Conservation (phyloP, 139 green algal species). For the Tetraselmis chui region DNA sequence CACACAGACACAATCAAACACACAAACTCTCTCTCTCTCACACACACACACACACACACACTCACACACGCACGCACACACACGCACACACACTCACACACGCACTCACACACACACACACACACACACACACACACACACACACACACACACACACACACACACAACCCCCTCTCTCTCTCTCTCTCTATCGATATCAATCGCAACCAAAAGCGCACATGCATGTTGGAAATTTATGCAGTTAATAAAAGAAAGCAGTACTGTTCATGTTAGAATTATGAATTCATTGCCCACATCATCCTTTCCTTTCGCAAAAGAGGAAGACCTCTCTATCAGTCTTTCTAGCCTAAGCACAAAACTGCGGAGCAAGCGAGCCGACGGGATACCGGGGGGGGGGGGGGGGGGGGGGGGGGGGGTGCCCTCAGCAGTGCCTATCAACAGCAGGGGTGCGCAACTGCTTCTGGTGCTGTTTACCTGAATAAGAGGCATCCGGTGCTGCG, state of each 20-base stretch:
- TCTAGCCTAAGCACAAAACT: not conserved
- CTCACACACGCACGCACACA: not conserved
- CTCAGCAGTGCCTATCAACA: too few species aligned
- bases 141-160: not conserved
- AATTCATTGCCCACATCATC: not conserved
- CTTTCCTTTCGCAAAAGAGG: not conserved
- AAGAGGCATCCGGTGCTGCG: not conserved
- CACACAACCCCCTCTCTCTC: not conserved
- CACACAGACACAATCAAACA: not conserved
- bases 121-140: not conserved
- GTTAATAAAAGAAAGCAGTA: not conserved
- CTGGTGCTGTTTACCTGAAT: too few species aligned
- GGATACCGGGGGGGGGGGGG: too few species aligned
- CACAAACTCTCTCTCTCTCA: not conserved
- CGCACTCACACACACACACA: not conserved
- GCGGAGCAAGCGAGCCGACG: too few species aligned
- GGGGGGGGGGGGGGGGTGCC: not conserved
- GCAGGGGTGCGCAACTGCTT: not conserved
- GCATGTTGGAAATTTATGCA: not conserved
- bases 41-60: not conserved
- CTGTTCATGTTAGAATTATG: not conserved
- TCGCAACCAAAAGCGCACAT: not conserved
- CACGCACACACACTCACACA: not conserved
- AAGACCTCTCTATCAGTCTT: too few species aligned
- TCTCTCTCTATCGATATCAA: too few species aligned